phyloP scores from a whole-genome alignment of 306 rosid genomes.

The Hippophae tibetana region DNA sequence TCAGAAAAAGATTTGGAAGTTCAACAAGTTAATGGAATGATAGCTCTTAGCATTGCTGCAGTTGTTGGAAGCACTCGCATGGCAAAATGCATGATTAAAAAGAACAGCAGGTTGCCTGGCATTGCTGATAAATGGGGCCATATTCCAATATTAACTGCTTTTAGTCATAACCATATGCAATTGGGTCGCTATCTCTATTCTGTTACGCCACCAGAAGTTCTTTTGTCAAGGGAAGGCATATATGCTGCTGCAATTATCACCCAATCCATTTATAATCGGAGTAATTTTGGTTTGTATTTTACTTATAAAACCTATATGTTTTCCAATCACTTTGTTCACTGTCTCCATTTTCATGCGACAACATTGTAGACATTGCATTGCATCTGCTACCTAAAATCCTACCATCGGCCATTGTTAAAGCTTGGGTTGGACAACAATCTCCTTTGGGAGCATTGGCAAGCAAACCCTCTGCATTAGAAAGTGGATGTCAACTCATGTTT shows the following conservation, averaged over 20 bases:
- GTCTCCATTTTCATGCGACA: neutral
- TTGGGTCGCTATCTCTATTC: slow-evolving; percentile 7
- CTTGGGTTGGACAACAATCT: neutral
- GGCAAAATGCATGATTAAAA: neutral
- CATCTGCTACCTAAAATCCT: neutral
- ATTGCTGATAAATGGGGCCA: too few relatives aligned
- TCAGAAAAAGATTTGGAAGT: neutral
- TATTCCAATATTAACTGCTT: neutral
- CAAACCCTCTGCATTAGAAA: neutral
- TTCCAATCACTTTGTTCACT: neutral
- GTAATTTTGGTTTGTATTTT: neutral
- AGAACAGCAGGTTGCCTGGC: neutral
- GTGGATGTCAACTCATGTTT: neutral
- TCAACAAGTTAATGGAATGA: neutral
- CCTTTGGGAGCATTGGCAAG: neutral
- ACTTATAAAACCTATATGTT: too few relatives aligned
- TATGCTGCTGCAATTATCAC: neutral
- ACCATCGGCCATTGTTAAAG: neutral
- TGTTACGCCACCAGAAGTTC: neutral
- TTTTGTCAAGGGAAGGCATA: neutral
- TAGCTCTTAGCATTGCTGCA: neutral
- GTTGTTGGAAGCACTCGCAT: neutral
- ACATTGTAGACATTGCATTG: neutral
- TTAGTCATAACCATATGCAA: neutral
- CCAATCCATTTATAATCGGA: neutral